phyloP scores from a whole-genome alignment of 805 yeast genomes.

The Starmerella apicola region DNA sequence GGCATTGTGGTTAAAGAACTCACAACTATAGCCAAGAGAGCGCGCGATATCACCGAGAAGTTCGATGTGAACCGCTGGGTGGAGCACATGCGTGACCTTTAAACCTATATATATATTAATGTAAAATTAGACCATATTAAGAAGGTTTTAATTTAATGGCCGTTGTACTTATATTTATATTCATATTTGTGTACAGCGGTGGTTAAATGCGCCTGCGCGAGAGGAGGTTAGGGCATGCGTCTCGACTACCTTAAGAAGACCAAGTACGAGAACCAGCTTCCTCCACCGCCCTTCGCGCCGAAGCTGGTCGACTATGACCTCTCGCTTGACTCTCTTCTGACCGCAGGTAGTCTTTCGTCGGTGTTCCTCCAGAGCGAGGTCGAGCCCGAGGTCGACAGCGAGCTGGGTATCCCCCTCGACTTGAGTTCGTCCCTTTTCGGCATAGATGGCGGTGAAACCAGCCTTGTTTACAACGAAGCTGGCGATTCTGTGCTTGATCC shows the following conservation, averaged over 20 bases:
- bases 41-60: conserved; percentile 7
- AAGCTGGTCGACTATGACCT: conserved; percentile 50
- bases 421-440: conserved; percentile 52
- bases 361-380: conserved; percentile 16
- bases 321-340: conserved; percentile 36
- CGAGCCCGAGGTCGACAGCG: conserved; percentile 45
- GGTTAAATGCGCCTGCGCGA: too few relatives aligned
- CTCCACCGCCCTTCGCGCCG: conserved; percentile 90
- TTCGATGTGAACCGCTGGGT: too few relatives aligned
- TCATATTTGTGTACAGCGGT: too few relatives aligned
- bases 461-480: conserved; percentile 23
- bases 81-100: too few relatives aligned
- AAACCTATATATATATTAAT: too few relatives aligned
- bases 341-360: conserved; percentile 51
- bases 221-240: conserved; percentile 23
- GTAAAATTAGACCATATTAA: too few relatives aligned
- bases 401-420: conserved; percentile 67
- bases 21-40: not conserved
- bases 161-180: too few relatives aligned
- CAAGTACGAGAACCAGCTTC: conserved; percentile 73
- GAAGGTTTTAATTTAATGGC: too few relatives aligned
- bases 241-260: conserved; percentile 48
- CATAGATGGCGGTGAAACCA: conserved; percentile 34
- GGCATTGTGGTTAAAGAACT: conserved; percentile 6
- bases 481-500: conserved; percentile 49